Evolutionary conservation across 1,284 basidiomycete species (phyloP).

Genomic region (Cryptococcus sp.): DNA sequence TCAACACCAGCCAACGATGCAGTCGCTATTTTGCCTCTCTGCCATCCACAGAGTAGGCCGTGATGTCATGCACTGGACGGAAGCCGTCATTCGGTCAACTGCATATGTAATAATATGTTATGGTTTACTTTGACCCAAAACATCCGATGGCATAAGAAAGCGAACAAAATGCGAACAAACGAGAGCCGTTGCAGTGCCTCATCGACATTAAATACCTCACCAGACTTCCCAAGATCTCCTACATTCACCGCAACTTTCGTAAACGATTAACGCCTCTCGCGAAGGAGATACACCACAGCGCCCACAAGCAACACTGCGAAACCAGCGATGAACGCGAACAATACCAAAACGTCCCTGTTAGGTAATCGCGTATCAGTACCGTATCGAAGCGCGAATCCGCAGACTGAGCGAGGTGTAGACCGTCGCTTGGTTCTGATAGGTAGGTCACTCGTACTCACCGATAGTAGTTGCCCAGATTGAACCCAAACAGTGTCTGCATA

Average conservation of each 20-base stretch:
- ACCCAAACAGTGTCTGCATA: slow-evolving; percentile 79
- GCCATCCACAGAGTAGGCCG: no score
- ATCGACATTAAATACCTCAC: not conserved
- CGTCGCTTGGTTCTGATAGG: no score
- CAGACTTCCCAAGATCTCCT: not conserved
- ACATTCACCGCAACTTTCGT: not conserved
- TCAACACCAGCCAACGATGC: no score
- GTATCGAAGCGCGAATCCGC: not conserved
- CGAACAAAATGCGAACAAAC: no score
- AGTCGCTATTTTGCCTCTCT: no score
- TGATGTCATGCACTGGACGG: no score
- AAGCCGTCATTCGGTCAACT: no score
- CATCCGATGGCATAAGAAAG: no score
- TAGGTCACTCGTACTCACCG: slow-evolving; percentile 52
- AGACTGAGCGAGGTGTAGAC: no score
- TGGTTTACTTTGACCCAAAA: no score
- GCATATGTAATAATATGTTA: no score
- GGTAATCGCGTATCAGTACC: not conserved
- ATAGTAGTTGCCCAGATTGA: slow-evolving; percentile 73
- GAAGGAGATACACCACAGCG: slow-evolving; percentile 70
- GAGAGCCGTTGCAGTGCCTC: no score
- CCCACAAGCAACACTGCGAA: slow-evolving; percentile 69
- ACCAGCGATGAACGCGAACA: slow-evolving; percentile 79
- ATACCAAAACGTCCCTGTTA: slow-evolving; percentile 70
- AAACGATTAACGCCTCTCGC: slow-evolving; percentile 62